Conservation (phyloP, 352 stramenopile genomes). For the Poterioochromonas sp. region DNA sequence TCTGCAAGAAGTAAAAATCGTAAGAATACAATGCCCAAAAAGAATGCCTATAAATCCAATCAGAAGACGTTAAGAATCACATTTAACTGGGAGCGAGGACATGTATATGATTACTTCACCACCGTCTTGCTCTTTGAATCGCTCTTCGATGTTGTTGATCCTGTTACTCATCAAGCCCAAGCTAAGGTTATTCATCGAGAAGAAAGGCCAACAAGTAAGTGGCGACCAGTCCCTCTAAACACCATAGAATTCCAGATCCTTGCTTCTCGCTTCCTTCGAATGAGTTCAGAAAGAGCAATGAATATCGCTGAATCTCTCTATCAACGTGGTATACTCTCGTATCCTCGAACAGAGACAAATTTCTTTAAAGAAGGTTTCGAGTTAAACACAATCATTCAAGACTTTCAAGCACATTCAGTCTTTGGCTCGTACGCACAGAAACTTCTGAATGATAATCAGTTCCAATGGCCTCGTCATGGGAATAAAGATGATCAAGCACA, state of each 20-base stretch:
- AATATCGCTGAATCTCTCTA: slow-evolving; percentile 88
- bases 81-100: slow-evolving; percentile 88
- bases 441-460: not conserved
- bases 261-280: slow-evolving; percentile 82
- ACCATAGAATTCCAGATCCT: slow-evolving; percentile 98
- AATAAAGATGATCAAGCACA: slow-evolving; percentile 32
- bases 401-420: slow-evolving; percentile 2
- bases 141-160: slow-evolving; percentile 56
- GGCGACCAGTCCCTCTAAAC: slow-evolving; percentile 87
- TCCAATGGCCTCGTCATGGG: not conserved
- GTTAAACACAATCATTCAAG: not conserved
- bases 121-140: slow-evolving; percentile 80
- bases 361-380: slow-evolving; percentile 61
- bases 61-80: slow-evolving; percentile 38
- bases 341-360: slow-evolving; percentile 98
- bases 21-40: too few species aligned
- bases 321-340: slow-evolving; percentile 94
- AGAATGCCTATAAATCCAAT: slow-evolving; percentile 16
- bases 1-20: too few species aligned
- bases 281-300: slow-evolving; percentile 93
- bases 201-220: slow-evolving; percentile 66
- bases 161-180: slow-evolving; percentile 52
- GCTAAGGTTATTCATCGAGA: slow-evolving; percentile 35
- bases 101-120: slow-evolving; percentile 86
- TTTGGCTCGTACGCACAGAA: slow-evolving; percentile 9